A percentile compares a stretch with the other conserved stretches of the same genome.
Evolutionary conservation across 177 flowering plant species (phyloP).

Genomic region (Vitis hybrid): DNA sequence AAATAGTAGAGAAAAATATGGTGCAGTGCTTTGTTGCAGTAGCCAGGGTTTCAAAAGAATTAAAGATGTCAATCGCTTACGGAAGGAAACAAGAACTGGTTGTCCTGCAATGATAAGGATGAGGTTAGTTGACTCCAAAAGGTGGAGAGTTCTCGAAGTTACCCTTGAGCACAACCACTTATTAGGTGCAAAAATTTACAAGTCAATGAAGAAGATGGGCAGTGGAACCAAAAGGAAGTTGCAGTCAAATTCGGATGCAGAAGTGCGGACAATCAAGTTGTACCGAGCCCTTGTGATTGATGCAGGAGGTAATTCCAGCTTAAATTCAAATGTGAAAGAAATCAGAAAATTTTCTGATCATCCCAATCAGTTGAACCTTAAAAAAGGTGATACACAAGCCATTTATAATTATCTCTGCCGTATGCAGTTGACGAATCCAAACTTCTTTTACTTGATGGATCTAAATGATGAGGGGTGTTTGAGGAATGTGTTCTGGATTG

Average conservation of each 20-base stretch:
- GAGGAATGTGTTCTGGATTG: slow-evolving; percentile 48
- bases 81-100: slow-evolving; percentile 73
- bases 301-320: slow-evolving; percentile 31
- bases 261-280: slow-evolving; percentile 39
- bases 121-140: slow-evolving; percentile 56
- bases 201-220: slow-evolving; percentile 45
- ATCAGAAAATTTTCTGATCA: slow-evolving; percentile 16
- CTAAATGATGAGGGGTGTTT: slow-evolving; percentile 37
- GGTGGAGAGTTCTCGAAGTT: slow-evolving; percentile 70
- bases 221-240: slow-evolving; percentile 43
- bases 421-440: slow-evolving; percentile 49
- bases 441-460: slow-evolving; percentile 46
- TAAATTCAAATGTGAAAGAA: slow-evolving; percentile 22
- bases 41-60: slow-evolving; percentile 70
- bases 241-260: slow-evolving; percentile 30
- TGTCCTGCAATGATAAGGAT: slow-evolving; percentile 72
- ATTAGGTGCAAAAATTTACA: slow-evolving; percentile 45
- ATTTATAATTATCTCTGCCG: slow-evolving; percentile 42
- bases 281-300: slow-evolving; percentile 47
- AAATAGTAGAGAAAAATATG: slow-evolving; percentile 64
- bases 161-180: slow-evolving; percentile 63
- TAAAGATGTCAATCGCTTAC: slow-evolving; percentile 50
- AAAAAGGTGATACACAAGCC: slow-evolving; percentile 43
- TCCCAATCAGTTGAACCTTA: slow-evolving; percentile 36
- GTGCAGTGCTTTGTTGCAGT: slow-evolving; percentile 76